Evolutionary conservation across 192 early-diverging fungal species (phyloP).

Genomic region (Coemansia sp.): DNA sequence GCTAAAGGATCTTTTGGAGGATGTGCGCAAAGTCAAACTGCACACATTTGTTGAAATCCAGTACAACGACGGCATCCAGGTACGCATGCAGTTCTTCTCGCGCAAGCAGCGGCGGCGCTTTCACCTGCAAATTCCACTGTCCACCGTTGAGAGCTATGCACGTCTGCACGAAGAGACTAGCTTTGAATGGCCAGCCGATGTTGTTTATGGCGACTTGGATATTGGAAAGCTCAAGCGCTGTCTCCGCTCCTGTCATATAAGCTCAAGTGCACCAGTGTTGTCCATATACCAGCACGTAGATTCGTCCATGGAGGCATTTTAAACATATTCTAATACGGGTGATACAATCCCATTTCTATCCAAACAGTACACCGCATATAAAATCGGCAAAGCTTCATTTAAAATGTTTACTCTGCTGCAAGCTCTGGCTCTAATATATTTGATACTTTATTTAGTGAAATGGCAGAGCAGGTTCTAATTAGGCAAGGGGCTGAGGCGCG

Average conservation of each 20-base stretch:
- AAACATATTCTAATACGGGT: background rate
- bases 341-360: background rate
- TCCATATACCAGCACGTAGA: slow-evolving; percentile 52
- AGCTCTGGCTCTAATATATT: background rate
- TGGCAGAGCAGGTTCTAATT: slow-evolving; percentile 54
- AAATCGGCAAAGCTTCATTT: background rate
- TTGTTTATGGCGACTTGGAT: slow-evolving; percentile 42
- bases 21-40: slow-evolving; percentile 35
- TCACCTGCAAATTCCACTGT: slow-evolving; percentile 38
- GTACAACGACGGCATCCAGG: slow-evolving; percentile 36
- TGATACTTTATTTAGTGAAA: background rate
- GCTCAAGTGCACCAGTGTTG: slow-evolving; percentile 24
- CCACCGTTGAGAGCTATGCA: slow-evolving; percentile 27
- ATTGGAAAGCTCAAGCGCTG: slow-evolving; percentile 17
- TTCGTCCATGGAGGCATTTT: slow-evolving; percentile 30
- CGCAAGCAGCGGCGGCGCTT: slow-evolving; percentile 39
- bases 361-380: background rate
- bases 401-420: background rate
- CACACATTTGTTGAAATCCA: slow-evolving; percentile 45
- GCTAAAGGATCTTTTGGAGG: slow-evolving; percentile 43
- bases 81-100: slow-evolving; percentile 50
- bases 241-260: slow-evolving; percentile 23
- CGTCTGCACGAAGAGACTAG: slow-evolving; percentile 21
- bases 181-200: slow-evolving; percentile 43
- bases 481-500: slow-evolving; percentile 86